Conservation (phyloP, 192 early-diverging fungal species). For the Umbelopsis ramanniana region DNA sequence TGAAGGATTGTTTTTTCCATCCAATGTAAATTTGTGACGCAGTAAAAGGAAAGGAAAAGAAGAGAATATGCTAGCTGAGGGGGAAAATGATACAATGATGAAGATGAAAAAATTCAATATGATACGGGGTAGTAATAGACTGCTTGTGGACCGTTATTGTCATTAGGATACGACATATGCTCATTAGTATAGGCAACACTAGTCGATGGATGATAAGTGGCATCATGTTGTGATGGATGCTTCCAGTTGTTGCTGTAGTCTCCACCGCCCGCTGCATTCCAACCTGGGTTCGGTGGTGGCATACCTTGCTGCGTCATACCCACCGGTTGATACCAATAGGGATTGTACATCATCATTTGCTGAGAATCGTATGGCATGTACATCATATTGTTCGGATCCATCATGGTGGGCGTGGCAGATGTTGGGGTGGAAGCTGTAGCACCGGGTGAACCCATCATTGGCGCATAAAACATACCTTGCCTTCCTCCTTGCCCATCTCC, state of each 20-base stretch:
- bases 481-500: slow-evolving; percentile 5
- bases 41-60: not conserved
- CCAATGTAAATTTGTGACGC: not conserved
- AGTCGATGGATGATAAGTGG: not conserved
- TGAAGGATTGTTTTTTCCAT: too few species aligned
- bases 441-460: slow-evolving; percentile 13
- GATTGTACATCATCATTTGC: slow-evolving; percentile 15
- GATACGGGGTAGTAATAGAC: slow-evolving; percentile 21
- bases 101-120: not conserved
- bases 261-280: not conserved
- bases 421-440: not conserved
- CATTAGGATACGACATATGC: not conserved
- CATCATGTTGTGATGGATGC: not conserved
- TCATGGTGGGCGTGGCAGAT: not conserved
- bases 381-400: slow-evolving; percentile 18
- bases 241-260: slow-evolving; percentile 16
- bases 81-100: slow-evolving; percentile 15
- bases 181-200: slow-evolving; percentile 8
- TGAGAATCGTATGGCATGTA: slow-evolving; percentile 11
- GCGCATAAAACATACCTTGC: slow-evolving; percentile 18
- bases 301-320: slow-evolving; percentile 14
- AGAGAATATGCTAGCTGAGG: slow-evolving; percentile 17
- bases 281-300: not conserved
- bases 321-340: slow-evolving; percentile 15
- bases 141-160: slow-evolving; percentile 16